These are phyloP conservation scores for Cercis canadensis DNA, from an alignment of 306 rosid species.

Conservation along the genomic window DNA sequence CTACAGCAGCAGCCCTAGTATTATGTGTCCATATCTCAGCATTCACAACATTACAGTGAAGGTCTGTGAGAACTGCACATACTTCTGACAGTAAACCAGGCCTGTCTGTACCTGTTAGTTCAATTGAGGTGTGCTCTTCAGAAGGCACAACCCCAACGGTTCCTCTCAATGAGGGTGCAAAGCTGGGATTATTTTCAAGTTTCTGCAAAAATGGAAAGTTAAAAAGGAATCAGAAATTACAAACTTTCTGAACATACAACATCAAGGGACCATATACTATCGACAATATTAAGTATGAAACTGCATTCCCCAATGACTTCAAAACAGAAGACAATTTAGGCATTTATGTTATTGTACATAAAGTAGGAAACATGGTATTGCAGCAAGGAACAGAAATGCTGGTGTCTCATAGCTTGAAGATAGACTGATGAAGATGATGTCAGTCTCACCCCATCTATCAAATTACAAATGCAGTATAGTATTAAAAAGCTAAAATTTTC, in stretches of 20 bases:
- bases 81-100: conserved; percentile 96
- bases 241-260: background rate
- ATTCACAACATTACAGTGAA: conserved; percentile 81
- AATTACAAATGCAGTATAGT: too few species aligned
- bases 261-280: conserved; percentile 4
- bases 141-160: conserved; percentile 87
- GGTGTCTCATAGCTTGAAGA: background rate
- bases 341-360: conserved; percentile 19
- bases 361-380: background rate
- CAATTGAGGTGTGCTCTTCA: conserved; percentile 90
- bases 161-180: conserved; percentile 74
- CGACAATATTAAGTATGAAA: background rate
- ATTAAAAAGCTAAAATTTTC: conserved; percentile 7
- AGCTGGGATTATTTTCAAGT: conserved; percentile 80
- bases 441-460: too few species aligned
- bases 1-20: conserved; percentile 89
- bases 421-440: too few species aligned
- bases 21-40: conserved; percentile 99
- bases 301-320: conserved; percentile 8
- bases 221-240: conserved; percentile 22
- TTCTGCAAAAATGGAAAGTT: conserved; percentile 54
- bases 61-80: conserved; percentile 91
- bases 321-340: conserved; percentile 7
- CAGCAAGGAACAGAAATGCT: background rate
- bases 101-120: conserved; percentile 91